Base-by-base conservation (phyloP, 2,329 filamentous ascomycete species). In the Fusarium staphyleae region DNA sequence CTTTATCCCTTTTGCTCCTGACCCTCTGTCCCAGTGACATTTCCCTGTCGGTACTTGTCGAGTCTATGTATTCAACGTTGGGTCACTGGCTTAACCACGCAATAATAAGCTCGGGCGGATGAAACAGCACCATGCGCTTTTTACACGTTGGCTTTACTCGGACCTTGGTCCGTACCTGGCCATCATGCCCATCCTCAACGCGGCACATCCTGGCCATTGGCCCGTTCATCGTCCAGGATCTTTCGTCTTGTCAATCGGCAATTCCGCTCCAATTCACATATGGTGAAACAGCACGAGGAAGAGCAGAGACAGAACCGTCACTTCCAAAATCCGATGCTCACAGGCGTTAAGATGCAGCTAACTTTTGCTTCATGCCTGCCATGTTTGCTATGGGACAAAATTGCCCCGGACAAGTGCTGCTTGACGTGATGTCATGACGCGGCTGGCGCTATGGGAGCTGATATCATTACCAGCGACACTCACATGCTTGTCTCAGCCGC, bases 351-450 rank as follows among this genome's bases (percentile, higher is more conserved):
- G 41, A 51, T 19, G 45, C 49, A 36, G 35, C 33, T 35, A 33
- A 51, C 33, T 47, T 16, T 33, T 16, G 16, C 26, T 32, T 47
- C 26, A 33, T n/a, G n/a, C n/a, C n/a, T n/a, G 12, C 29, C n/a
- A n/a, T n/a, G n/a, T 26, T 6, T 15, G 29, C 33, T 47, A 11
- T 35, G 28, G 33, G 36, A 14, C 19, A 26, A 11, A 14, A 22
- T 22, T 22, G 19, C 19, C 19, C 19, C 6, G 6, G 19, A 6
- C 4, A 22, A 9, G 22, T 24, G 22, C 22, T 18, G 2, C 13
- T 18, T 29, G 13, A 35, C 14, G 39, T 55, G 49, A 55, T 51
- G 42, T 42, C 49, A 56, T 61, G 52, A 59, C 45, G 47, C 47
- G 52, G 48, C 43, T 59, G 50, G 37, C 16, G 33, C 18, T 11